These are phyloP conservation scores for Ustilago cynodontis DNA, from an alignment of 1,284 basidiomycete genomes.

Conservation along the genomic window DNA sequence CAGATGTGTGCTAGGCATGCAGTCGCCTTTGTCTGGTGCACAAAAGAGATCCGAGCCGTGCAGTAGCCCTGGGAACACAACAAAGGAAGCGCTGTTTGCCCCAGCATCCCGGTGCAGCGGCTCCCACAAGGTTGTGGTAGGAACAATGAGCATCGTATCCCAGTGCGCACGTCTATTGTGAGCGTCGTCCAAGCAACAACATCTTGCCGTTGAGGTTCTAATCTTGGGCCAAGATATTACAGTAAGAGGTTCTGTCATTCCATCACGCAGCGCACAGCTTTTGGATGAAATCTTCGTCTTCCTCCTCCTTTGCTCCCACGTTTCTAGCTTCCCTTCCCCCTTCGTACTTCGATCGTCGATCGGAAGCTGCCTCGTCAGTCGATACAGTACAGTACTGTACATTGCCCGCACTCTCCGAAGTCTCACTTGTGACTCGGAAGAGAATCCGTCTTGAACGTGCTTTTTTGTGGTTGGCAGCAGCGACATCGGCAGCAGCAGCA, in stretches of 20 bases:
- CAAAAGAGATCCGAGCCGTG: not conserved
- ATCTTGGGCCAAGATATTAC: too few relatives aligned
- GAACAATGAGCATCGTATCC: not conserved
- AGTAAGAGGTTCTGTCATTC: too few relatives aligned
- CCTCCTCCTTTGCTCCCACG: not conserved
- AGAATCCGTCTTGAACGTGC: not conserved
- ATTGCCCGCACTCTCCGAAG: too few relatives aligned
- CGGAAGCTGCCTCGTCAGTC: too few relatives aligned
- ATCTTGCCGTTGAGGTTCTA: too few relatives aligned
- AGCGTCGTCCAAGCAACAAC: too few relatives aligned
- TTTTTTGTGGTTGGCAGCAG: not conserved
- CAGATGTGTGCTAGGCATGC: not conserved
- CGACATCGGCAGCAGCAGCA: not conserved
- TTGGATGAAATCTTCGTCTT: constrained; percentile 1
- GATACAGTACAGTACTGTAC: too few relatives aligned
- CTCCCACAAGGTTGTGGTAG: not conserved
- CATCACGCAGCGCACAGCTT: not conserved
- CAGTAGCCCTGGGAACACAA: not conserved
- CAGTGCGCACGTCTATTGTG: too few relatives aligned
- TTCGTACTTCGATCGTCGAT: too few relatives aligned
- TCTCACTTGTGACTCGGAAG: not conserved
- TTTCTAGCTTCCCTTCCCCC: not conserved
- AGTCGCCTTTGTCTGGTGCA: not conserved
- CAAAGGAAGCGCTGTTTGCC: not conserved
- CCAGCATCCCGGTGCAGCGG: not conserved